These are phyloP conservation scores for Grosmannia penicillata DNA, from an alignment of 2,329 filamentous ascomycete genomes.

Conservation along the genomic window DNA sequence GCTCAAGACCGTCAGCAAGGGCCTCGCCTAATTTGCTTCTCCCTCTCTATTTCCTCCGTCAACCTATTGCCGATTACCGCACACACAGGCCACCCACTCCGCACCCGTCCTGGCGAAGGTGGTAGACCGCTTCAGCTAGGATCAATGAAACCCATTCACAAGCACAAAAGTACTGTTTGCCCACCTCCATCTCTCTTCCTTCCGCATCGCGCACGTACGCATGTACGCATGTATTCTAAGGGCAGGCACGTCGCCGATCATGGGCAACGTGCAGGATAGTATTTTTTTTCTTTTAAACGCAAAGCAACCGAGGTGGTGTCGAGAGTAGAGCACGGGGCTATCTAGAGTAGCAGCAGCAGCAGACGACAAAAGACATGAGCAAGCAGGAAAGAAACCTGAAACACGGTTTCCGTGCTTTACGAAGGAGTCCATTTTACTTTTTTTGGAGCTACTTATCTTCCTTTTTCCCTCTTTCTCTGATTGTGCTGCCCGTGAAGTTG, in stretches of 20 bases:
- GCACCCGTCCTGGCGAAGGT: too few species aligned
- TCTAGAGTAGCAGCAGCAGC: constrained; percentile 1
- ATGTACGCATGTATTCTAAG: too few species aligned
- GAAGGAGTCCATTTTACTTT: not conserved
- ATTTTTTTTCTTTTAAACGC: not conserved
- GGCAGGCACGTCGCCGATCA: not conserved
- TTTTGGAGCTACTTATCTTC: not conserved
- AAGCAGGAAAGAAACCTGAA: not conserved
- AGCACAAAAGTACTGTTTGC: too few species aligned
- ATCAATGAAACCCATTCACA: too few species aligned
- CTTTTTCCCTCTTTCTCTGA: not conserved
- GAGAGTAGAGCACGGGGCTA: not conserved
- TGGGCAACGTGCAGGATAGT: not conserved
- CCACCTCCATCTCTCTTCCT: not conserved
- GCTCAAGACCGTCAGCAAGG: constrained; percentile 51
- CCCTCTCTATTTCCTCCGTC: not conserved
- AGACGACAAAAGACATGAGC: not conserved
- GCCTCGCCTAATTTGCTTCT: constrained; percentile 29
- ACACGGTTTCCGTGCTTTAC: not conserved
- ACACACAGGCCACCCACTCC: too few species aligned
- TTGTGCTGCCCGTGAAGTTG: too few species aligned
- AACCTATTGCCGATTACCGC: not conserved
- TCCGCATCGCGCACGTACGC: too few species aligned
- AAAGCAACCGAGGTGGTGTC: not conserved
- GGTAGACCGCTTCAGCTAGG: too few species aligned